Percentiles rank a stretch among this genome's conserved stretches.
Evolutionary conservation across 805 yeast genomes (phyloP).

Genomic region (Metschnikowia vanudenii): DNA sequence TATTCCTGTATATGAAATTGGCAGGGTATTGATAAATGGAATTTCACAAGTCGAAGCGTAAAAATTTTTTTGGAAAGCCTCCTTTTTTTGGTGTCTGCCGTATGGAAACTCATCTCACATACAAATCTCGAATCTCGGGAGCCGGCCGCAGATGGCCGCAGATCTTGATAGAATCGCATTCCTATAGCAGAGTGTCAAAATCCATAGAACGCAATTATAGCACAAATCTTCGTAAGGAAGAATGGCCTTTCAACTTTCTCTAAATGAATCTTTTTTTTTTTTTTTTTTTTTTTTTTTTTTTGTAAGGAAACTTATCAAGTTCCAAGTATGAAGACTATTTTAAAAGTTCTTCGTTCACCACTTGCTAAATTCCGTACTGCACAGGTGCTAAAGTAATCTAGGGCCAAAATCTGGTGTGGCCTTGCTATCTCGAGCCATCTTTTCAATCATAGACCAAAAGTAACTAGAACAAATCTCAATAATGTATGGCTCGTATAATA

Average conservation of each 20-base stretch:
- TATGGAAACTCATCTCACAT: background rate
- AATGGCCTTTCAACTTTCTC: too few relatives aligned
- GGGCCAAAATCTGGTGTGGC: background rate
- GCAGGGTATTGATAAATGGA: too few relatives aligned
- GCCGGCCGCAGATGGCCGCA: background rate
- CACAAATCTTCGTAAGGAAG: too few relatives aligned
- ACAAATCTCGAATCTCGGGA: background rate
- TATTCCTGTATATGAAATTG: too few relatives aligned
- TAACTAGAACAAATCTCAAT: background rate
- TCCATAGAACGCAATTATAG: background rate
- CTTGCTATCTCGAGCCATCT: background rate
- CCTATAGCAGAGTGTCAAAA: background rate
- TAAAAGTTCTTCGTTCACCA: background rate
- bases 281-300: too few relatives aligned
- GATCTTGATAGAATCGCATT: background rate
- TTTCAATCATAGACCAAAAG: background rate
- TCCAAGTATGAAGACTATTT: background rate
- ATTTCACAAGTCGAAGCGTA: too few relatives aligned
- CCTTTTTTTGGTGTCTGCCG: background rate
- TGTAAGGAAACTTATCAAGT: background rate
- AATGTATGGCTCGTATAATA: conserved; percentile 5
- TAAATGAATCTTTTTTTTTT: too few relatives aligned
- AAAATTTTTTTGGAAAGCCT: too few relatives aligned
- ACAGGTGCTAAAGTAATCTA: background rate
- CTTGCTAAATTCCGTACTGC: background rate